Conservation (phyloP, 768 basidiomycete genomes). For the Chalciporus chontae region DNA sequence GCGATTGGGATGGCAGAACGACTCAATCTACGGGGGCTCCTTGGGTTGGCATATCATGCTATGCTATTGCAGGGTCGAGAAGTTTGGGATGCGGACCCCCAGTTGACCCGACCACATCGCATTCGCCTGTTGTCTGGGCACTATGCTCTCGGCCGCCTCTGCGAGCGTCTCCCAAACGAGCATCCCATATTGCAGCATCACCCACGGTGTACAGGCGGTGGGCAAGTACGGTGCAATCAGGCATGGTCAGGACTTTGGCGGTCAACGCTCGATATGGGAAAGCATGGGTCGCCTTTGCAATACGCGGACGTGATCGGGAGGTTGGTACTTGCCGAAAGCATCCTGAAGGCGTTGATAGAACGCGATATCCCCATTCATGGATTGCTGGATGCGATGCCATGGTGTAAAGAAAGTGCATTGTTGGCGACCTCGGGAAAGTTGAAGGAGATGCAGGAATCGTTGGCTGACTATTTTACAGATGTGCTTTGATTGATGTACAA, state of each 20-base stretch:
- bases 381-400: slow-evolving; percentile 40
- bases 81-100: slow-evolving; percentile 45
- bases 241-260: slow-evolving; percentile 47
- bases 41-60: slow-evolving; percentile 49
- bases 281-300: slow-evolving; percentile 38
- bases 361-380: slow-evolving; percentile 40
- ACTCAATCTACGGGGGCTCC: slow-evolving; percentile 41
- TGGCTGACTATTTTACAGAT: slow-evolving; percentile 47
- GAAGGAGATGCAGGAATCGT: slow-evolving; percentile 44
- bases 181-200: slow-evolving; percentile 44
- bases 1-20: slow-evolving; percentile 47
- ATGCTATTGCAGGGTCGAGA: slow-evolving; percentile 51
- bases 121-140: slow-evolving; percentile 52
- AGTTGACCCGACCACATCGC: slow-evolving; percentile 45
- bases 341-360: slow-evolving; percentile 44
- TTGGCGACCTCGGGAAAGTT: slow-evolving; percentile 40
- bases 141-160: slow-evolving; percentile 44
- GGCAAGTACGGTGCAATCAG: slow-evolving; percentile 41
- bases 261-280: slow-evolving; percentile 36
- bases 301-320: slow-evolving; percentile 44
- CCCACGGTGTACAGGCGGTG: slow-evolving; percentile 36
- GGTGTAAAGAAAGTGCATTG: slow-evolving; percentile 43
- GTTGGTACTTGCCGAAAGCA: slow-evolving; percentile 46
- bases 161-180: slow-evolving; percentile 40
- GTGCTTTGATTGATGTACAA: slow-evolving; percentile 23